Base-by-base conservation (phyloP, 2,329 filamentous ascomycete species). In the Herpotrichia juniperi region DNA sequence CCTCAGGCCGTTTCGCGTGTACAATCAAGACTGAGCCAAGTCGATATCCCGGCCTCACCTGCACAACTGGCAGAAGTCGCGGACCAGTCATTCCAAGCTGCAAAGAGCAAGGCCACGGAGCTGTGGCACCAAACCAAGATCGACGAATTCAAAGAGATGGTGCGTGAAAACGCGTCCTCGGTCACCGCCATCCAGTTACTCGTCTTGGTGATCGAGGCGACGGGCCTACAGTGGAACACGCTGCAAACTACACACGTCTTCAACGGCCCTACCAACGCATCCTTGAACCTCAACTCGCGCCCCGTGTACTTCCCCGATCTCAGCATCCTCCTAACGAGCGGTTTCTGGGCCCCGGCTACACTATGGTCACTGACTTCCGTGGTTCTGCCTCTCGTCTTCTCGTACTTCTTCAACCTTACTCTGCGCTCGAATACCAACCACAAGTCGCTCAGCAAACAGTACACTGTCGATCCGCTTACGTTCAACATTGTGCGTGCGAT, bases 371-470 rank as follows among this genome's bases (percentile, higher is more conserved):
- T 87, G 30, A 94, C 91, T 9, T 89, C 85, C 68, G 73, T 90
- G 48, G 66, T 90, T 37, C 59, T 93, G 24, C 93, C 93, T 1
- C 78, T 87, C 44, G 56, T 89, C 26, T 80, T 86, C 35, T 91
- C 90, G 22, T 97, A 94, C 78, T 96, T 97, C 72, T 89, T 96
- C 83, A 97, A 97, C 75, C 75, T 97, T 66, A 90, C 87, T 32
- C 76, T 83, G 47, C 80, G 82, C 35, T 78, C 80, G 19, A 82
- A 79, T 64, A 79, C 61, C 51, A 78, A 71, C 64, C 74, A 71
- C 68, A 72, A 73, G 54, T 72, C 74, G 16, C 64, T 68, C 2
- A 73, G 71, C 47, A 66, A 72, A 17, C 82, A 85, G 58, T 86
- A 87, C 58, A 77, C 81, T 5, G 86, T 93, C 58, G 94, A 99